phyloP scores from a whole-genome alignment of 371 early-diverging fungal genomes.

The Catenaria anguillulae region DNA sequence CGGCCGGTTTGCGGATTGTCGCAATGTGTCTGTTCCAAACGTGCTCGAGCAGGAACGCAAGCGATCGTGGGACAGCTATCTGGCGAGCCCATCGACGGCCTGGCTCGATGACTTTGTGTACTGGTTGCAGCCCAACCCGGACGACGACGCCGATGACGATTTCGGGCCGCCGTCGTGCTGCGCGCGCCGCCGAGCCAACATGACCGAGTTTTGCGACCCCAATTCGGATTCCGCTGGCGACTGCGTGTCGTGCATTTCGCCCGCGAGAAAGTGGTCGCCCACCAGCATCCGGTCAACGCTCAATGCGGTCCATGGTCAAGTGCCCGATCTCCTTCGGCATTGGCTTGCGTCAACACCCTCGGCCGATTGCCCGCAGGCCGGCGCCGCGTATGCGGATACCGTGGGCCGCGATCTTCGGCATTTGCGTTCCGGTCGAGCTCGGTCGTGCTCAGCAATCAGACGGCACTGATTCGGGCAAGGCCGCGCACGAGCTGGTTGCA shows the following conservation, averaged over 20 bases:
- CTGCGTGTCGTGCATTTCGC: constrained; percentile 33
- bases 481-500: constrained; percentile 48
- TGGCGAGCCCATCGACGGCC: constrained; percentile 49
- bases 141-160: constrained; percentile 12
- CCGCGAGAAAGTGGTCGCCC: constrained; percentile 17
- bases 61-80: constrained; percentile 40
- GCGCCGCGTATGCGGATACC: constrained; percentile 52
- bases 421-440: constrained; percentile 58
- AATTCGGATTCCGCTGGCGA: constrained; percentile 24
- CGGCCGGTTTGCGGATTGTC: constrained; percentile 44
- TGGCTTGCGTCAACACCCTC: constrained; percentile 42
- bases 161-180: background rate
- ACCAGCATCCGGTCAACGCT: constrained; percentile 23
- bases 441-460: constrained; percentile 42
- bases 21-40: constrained; percentile 38
- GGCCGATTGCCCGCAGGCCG: constrained; percentile 49
- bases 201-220: constrained; percentile 32
- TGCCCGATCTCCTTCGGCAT: constrained; percentile 20
- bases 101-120: constrained; percentile 60
- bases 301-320: background rate
- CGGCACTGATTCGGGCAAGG: constrained; percentile 49
- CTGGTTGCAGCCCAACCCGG: constrained; percentile 41
- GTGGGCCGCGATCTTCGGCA: constrained; percentile 28
- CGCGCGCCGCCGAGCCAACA: background rate
- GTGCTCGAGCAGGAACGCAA: constrained; percentile 53